Evolutionary conservation across 2,329 filamentous ascomycete genomes (phyloP).

Genomic region (Diaporthe sp.): DNA sequence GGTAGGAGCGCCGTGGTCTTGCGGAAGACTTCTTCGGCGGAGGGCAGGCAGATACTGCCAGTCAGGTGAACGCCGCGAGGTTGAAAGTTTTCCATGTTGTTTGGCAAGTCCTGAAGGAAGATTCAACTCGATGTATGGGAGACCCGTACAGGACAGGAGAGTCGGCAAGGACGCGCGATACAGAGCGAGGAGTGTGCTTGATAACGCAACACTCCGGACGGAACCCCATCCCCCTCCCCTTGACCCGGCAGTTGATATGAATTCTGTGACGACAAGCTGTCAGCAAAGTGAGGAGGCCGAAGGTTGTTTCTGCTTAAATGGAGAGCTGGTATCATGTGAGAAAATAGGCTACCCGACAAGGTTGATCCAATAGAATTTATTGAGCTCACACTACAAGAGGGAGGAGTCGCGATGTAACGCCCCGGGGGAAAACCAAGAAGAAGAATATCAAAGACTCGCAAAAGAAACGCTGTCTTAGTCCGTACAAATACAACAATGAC

Average conservation of each 20-base stretch:
- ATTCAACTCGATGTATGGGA: not conserved
- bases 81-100: not conserved
- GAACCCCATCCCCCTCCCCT: not conserved
- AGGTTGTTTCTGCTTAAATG: not conserved
- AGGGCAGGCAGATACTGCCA: not conserved
- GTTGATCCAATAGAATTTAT: not conserved
- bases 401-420: not conserved
- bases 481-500: not conserved
- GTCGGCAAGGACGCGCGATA: not conserved
- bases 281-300: not conserved
- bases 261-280: not conserved
- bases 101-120: too few relatives aligned
- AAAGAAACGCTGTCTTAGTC: too few relatives aligned
- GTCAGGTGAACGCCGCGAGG: not conserved
- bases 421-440: not conserved
- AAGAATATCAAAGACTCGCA: too few relatives aligned
- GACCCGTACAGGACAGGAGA: not conserved
- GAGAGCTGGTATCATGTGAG: not conserved
- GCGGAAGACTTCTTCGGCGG: conserved; percentile 2
- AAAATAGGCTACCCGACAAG: not conserved
- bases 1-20: conserved; percentile 7
- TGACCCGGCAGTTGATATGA: not conserved
- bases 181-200: too few relatives aligned
- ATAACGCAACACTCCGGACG: not conserved
- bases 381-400: not conserved